A percentile compares a stretch with the other conserved stretches of the same genome.
Conservation (phyloP, 2,329 filamentous ascomycete genomes). For the Macrophomina tecta region DNA sequence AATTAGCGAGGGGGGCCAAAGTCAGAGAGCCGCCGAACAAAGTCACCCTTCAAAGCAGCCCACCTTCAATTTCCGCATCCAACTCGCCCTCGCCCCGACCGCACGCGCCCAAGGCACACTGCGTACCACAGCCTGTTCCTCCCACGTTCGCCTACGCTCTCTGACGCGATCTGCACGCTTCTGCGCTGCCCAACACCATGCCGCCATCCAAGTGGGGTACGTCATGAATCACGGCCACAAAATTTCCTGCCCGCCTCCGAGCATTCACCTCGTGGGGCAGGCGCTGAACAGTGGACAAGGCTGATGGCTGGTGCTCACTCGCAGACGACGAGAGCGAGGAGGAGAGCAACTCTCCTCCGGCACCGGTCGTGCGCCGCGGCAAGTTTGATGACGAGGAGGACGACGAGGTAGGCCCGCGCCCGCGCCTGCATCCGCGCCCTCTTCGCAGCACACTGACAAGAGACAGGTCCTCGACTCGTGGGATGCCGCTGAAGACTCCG, state of each 20-base stretch:
- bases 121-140: conserved; percentile 5
- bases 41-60: conserved; percentile 15
- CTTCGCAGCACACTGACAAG: neutral
- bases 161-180: conserved; percentile 18
- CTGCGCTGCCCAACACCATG: conserved; percentile 35
- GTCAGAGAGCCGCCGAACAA: conserved; percentile 1
- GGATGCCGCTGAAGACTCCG: conserved; percentile 96
- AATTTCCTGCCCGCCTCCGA: conserved; percentile 26
- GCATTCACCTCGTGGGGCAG: conserved; percentile 1
- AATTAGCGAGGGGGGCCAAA: conserved; percentile 27
- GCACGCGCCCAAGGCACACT: conserved; percentile 15
- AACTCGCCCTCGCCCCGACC: conserved; percentile 14
- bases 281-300: conserved; percentile 1
- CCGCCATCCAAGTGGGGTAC: conserved; percentile 49
- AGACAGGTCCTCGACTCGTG: conserved; percentile 87
- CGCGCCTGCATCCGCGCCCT: conserved; percentile 38
- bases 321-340: conserved; percentile 61
- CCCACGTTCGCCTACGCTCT: conserved; percentile 8
- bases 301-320: conserved; percentile 31
- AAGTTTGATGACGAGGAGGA: conserved; percentile 94
- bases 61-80: conserved; percentile 27
- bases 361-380: conserved; percentile 56
- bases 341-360: conserved; percentile 57
- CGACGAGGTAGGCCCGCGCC: conserved; percentile 65
- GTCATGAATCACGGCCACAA: conserved; percentile 40